phyloP scores from a whole-genome alignment of 1,139 yeast species.

The Casaregolazyma suthepensis region DNA sequence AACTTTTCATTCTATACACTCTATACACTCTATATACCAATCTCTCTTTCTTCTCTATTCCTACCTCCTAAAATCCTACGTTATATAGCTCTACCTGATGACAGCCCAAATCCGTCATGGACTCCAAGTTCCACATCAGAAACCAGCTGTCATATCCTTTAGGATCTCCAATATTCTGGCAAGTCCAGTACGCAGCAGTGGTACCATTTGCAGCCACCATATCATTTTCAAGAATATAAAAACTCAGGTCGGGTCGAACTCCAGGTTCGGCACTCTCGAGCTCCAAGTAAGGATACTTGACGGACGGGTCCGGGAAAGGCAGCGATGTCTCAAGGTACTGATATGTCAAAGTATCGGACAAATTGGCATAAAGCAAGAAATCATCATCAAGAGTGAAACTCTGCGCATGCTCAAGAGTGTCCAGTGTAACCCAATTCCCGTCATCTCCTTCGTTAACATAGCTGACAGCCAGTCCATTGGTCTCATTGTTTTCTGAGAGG shows the following conservation, averaged over 20 bases:
- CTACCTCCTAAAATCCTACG: background rate
- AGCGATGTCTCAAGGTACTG: too few relatives aligned
- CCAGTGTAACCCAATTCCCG: constrained; percentile 41
- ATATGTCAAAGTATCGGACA: constrained; percentile 3
- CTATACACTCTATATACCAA: too few relatives aligned
- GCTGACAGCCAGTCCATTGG: constrained; percentile 30
- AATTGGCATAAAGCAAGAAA: constrained; percentile 8
- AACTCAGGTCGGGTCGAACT: background rate
- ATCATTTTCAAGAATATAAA: background rate
- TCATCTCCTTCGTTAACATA: constrained; percentile 52
- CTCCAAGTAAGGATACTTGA: background rate
- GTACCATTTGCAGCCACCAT: constrained; percentile 32
- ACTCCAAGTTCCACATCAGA: background rate
- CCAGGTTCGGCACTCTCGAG: background rate
- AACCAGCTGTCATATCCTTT: constrained; percentile 34
- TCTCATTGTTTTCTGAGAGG: background rate
- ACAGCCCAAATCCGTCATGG: background rate
- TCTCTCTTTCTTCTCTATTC: too few relatives aligned
- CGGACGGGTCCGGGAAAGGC: too few relatives aligned
- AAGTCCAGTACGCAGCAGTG: constrained; percentile 36
- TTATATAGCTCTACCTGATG: background rate
- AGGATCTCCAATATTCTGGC: constrained; percentile 41
- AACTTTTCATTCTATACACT: too few relatives aligned
- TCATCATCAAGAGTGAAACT: constrained; percentile 9
- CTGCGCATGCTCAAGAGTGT: constrained; percentile 17